Evolutionary conservation across 164 flowering plant genomes (phyloP).

Genomic region (Kalanchoe fedtschenkoi): DNA sequence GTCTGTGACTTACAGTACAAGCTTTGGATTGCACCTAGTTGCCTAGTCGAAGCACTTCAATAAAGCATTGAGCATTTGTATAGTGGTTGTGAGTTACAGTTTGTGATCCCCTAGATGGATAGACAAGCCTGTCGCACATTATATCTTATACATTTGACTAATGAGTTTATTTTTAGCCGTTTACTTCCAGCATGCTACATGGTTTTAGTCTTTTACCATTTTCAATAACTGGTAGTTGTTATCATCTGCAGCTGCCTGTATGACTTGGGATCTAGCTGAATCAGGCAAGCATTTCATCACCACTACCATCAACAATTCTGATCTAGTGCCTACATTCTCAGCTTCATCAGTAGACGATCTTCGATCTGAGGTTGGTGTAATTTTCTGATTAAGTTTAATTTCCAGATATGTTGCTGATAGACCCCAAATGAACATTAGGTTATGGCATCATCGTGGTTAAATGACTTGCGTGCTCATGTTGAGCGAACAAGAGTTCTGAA

Average conservation of each 20-base stretch:
- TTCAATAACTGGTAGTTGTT: background rate
- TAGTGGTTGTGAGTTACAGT: no score
- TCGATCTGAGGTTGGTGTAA: constrained; percentile 70
- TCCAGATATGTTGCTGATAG: background rate
- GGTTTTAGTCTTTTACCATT: background rate
- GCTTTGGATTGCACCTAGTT: no score
- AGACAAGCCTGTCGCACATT: no score
- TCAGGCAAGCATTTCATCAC: constrained; percentile 87
- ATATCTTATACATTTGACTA: no score
- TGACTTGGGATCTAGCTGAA: constrained; percentile 99
- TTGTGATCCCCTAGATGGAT: no score
- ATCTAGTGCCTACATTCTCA: constrained; percentile 93
- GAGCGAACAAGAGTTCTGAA: constrained; percentile 72
- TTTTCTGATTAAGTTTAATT: background rate
- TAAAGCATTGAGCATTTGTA: no score
- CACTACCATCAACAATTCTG: constrained; percentile 79
- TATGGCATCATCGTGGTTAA: constrained; percentile 89
- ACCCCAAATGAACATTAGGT: constrained; percentile 39
- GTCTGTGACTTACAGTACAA: no score
- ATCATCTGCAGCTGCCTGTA: constrained; percentile 75
- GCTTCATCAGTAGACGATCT: constrained; percentile 82
- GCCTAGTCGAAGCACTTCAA: no score
- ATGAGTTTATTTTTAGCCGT: background rate
- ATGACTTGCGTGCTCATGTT: constrained; percentile 87
- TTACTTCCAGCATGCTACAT: background rate